phyloP scores from a whole-genome alignment of 2,329 filamentous ascomycete genomes.

The Diaporthe humulicola region DNA sequence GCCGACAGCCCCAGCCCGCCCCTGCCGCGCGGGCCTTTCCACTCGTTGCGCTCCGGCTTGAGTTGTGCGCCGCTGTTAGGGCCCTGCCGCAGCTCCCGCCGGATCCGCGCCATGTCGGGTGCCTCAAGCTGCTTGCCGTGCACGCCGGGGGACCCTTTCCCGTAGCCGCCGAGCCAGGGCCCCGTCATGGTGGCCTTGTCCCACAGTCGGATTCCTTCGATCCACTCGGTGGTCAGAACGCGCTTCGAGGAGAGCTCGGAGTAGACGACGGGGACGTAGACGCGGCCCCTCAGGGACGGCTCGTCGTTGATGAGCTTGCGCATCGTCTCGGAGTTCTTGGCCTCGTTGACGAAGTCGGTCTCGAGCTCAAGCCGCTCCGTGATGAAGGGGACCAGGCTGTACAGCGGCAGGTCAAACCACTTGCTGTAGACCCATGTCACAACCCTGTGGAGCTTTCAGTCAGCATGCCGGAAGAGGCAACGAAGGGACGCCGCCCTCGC shows the following conservation, averaged over 20 bases:
- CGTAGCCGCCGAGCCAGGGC: conserved; percentile 83
- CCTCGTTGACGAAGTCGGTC: conserved; percentile 95
- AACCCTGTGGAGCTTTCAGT: conserved; percentile 62
- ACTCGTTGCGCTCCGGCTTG: conserved; percentile 85
- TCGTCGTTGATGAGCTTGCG: conserved; percentile 80
- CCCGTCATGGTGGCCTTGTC: conserved; percentile 86
- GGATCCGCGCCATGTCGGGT: conserved; percentile 61
- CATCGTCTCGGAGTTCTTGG: conserved; percentile 89
- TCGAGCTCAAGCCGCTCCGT: conserved; percentile 92
- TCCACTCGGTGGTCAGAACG: conserved; percentile 97
- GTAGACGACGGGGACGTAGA: conserved; percentile 91
- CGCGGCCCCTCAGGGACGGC: conserved; percentile 79
- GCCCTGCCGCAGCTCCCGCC: conserved; percentile 62
- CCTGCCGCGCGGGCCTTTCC: conserved; percentile 78
- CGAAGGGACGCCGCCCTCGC: background rate
- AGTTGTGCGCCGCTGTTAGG: conserved; percentile 68
- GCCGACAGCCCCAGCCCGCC: conserved; percentile 88
- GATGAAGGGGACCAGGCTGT: conserved; percentile 92
- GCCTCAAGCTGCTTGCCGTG: conserved; percentile 72
- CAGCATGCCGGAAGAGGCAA: conserved; percentile 4
- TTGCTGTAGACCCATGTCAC: conserved; percentile 86
- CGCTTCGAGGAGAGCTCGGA: conserved; percentile 84
- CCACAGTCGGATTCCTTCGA: conserved; percentile 93
- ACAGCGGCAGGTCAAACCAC: conserved; percentile 94
- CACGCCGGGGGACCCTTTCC: conserved; percentile 82